phyloP scores from a whole-genome alignment of 1,284 basidiomycete genomes.

The Malassezia slooffiae region DNA sequence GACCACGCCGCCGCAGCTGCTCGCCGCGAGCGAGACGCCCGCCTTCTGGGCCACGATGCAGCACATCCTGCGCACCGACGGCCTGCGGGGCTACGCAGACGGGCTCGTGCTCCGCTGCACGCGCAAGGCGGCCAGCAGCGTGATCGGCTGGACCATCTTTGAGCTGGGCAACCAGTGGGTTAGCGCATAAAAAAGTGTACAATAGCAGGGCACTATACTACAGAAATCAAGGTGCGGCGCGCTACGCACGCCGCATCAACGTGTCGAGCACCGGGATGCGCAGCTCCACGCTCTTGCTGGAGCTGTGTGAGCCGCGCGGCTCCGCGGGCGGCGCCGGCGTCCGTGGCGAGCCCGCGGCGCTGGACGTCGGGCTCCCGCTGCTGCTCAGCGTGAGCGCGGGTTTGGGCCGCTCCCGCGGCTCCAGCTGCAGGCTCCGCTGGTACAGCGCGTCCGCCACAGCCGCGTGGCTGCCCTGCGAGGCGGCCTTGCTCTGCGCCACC shows the following conservation, averaged over 20 bases:
- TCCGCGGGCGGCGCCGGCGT: too few species aligned
- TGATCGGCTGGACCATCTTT: slow-evolving; percentile 45
- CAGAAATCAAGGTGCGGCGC: too few species aligned
- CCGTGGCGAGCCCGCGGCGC: too few species aligned
- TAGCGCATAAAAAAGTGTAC: too few species aligned
- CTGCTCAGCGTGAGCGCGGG: neutral
- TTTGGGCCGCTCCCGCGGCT: slow-evolving; percentile 30
- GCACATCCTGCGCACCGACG: slow-evolving; percentile 21
- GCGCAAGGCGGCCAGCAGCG: slow-evolving; percentile 38
- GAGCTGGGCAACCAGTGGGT: slow-evolving; percentile 18
- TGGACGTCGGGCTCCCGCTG: too few species aligned
- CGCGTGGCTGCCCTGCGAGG: slow-evolving; percentile 14
- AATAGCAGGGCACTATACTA: too few species aligned
- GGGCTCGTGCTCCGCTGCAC: slow-evolving; percentile 40
- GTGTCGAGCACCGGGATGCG: too few species aligned
- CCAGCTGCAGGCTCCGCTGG: slow-evolving; percentile 37
- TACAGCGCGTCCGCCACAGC: slow-evolving; percentile 39
- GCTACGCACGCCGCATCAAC: too few species aligned
- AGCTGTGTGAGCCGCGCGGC: too few species aligned
- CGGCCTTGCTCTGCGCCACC: slow-evolving; percentile 22
- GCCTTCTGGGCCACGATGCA: slow-evolving; percentile 19
- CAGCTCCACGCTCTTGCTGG: too few species aligned
- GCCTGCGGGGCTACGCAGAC: slow-evolving; percentile 29
- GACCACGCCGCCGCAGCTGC: slow-evolving; percentile 20
- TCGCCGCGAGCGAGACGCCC: slow-evolving; percentile 7